These are phyloP conservation scores for Gossypium stocksii DNA, from an alignment of 345 rosid species.

Conservation along the genomic window DNA sequence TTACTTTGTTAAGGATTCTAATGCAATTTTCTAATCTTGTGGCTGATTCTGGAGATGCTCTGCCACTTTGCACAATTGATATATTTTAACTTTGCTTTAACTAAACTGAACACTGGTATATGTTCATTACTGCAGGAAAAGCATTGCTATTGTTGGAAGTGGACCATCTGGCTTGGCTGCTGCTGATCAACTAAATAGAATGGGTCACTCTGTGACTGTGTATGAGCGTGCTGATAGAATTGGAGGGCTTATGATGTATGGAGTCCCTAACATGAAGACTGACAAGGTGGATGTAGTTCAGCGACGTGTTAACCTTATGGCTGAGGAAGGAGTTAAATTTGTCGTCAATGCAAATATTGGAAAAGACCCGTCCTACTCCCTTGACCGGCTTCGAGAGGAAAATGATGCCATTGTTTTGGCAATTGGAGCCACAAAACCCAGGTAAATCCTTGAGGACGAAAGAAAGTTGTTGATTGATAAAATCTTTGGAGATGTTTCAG, in stretches of 20 bases:
- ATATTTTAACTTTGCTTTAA: not conserved
- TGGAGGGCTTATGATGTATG: constrained; percentile 99
- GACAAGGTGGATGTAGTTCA: constrained; percentile 91
- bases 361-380: constrained; percentile 64
- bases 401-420: constrained; percentile 88
- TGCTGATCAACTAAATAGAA: constrained; percentile 92
- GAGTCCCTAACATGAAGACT: constrained; percentile 99
- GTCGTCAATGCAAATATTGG: constrained; percentile 93
- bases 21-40: not conserved
- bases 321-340: constrained; percentile 78
- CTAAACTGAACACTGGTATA: not conserved
- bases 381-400: constrained; percentile 63
- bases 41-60: not conserved
- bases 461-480: not conserved
- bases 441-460: constrained; percentile 33
- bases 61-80: not conserved
- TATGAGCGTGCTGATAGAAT: constrained; percentile 97
- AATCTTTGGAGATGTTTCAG: not conserved
- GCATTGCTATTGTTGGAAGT: constrained; percentile 82
- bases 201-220: constrained; percentile 92
- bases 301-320: constrained; percentile 90
- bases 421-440: constrained; percentile 94
- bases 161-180: constrained; percentile 99
- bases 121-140: constrained; percentile 52
- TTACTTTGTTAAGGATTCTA: not conserved